Evolutionary conservation across 1,139 yeast species (phyloP).

Genomic region (Taphrina deformans): DNA sequence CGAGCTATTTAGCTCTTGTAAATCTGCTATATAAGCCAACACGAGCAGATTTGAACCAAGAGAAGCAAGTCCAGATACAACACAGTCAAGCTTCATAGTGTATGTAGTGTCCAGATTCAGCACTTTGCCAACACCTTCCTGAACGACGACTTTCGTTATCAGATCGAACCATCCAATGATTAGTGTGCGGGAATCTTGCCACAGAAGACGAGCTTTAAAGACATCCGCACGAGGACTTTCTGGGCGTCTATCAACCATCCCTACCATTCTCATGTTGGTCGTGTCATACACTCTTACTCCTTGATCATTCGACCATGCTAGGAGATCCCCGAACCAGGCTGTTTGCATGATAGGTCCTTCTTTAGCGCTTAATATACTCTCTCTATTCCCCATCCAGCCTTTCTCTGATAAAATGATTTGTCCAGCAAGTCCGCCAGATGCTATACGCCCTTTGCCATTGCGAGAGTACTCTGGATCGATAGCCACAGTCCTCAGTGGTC

Average conservation of each 20-base stretch:
- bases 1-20: constrained; percentile 36
- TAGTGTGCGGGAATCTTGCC: constrained; percentile 67
- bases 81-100: constrained; percentile 54
- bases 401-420: constrained; percentile 70
- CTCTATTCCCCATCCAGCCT: constrained; percentile 88
- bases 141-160: constrained; percentile 70
- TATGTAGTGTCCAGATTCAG: constrained; percentile 22
- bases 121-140: constrained; percentile 27
- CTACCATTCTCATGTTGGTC: constrained; percentile 38
- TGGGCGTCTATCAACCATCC: constrained; percentile 56
- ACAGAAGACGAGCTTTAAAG: constrained; percentile 76
- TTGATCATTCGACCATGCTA: constrained; percentile 84
- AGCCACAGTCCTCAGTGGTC: constrained; percentile 87
- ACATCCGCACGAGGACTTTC: constrained; percentile 72
- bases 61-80: constrained; percentile 76
- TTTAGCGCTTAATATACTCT: constrained; percentile 60
- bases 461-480: constrained; percentile 67
- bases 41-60: constrained; percentile 65
- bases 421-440: constrained; percentile 91
- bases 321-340: constrained; percentile 59
- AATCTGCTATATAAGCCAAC: constrained; percentile 49
- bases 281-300: constrained; percentile 40
- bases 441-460: constrained; percentile 56
- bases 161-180: constrained; percentile 81
- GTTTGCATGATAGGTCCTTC: constrained; percentile 74